These are phyloP conservation scores for Gossypium lobatum DNA, from an alignment of 441 rosid species.

Conservation along the genomic window DNA sequence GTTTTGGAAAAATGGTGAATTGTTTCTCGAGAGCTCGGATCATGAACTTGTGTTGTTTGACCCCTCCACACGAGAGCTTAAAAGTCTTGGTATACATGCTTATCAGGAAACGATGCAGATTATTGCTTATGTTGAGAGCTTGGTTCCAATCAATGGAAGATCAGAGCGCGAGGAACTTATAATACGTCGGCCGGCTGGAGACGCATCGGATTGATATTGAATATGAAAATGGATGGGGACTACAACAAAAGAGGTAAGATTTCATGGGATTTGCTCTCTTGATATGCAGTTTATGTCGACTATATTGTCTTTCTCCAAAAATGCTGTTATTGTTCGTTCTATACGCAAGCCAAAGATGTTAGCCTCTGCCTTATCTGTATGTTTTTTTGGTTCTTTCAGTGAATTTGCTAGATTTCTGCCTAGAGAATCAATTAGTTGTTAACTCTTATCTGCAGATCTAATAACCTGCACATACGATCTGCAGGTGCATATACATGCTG, in stretches of 20 bases:
- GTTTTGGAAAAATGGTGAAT: constrained; percentile 12
- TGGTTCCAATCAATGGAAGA: neutral
- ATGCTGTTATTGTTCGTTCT: neutral
- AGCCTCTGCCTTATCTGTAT: too few relatives aligned
- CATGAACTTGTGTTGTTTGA: neutral
- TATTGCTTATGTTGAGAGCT: neutral
- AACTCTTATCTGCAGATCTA: neutral
- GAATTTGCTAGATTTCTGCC: too few relatives aligned
- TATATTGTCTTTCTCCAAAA: neutral
- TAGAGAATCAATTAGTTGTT: too few relatives aligned
- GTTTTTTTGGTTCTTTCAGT: too few relatives aligned
- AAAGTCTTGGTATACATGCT: neutral
- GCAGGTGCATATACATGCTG: neutral
- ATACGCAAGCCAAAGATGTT: neutral
- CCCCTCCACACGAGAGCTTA: neutral
- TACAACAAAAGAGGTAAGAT: neutral
- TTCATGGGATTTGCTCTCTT: neutral
- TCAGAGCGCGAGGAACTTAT: neutral
- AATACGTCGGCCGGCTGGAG: neutral
- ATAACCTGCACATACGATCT: neutral
- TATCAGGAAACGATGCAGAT: neutral
- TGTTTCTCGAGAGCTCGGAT: neutral
- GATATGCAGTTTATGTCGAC: neutral
- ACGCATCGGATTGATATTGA: neutral
- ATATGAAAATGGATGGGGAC: neutral